These are phyloP conservation scores for Fomitopsis schrenkii DNA, from an alignment of 1,284 basidiomycete species.

Conservation along the genomic window DNA sequence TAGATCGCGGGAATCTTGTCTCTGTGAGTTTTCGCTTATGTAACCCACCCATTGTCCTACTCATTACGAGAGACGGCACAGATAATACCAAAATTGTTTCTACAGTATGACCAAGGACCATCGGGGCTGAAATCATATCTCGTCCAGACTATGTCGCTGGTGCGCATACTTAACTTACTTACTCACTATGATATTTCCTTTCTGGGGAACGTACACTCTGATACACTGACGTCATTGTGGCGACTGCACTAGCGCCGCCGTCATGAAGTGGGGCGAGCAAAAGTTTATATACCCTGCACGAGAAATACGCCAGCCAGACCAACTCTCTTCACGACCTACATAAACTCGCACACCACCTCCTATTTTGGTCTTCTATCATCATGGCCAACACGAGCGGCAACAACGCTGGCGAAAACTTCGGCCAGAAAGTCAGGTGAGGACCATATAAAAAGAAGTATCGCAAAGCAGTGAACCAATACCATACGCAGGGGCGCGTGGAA, in stretches of 20 bases:
- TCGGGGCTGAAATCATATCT: no score
- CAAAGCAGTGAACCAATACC: background rate
- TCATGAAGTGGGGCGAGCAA: background rate
- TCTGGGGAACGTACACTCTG: no score
- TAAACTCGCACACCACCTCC: background rate
- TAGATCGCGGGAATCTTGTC: no score
- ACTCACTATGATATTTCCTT: no score
- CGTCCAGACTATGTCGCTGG: no score
- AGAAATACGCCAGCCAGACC: background rate
- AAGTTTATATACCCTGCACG: background rate
- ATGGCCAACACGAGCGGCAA: background rate
- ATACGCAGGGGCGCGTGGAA: conserved; percentile 6
- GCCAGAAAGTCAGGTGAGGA: conserved; percentile 5
- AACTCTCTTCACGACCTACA: background rate
- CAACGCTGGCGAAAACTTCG: background rate
- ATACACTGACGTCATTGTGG: background rate
- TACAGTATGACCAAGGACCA: no score
- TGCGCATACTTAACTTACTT: no score
- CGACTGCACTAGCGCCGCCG: background rate
- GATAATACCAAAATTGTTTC: no score
- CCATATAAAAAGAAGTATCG: background rate
- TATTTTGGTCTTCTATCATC: conserved; percentile 7
- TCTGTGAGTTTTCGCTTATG: no score
- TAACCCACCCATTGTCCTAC: no score
- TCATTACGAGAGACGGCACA: no score